Evolutionary conservation across 805 yeast species (phyloP).

Genomic region (Wickerhamomyces chaumierensis): DNA sequence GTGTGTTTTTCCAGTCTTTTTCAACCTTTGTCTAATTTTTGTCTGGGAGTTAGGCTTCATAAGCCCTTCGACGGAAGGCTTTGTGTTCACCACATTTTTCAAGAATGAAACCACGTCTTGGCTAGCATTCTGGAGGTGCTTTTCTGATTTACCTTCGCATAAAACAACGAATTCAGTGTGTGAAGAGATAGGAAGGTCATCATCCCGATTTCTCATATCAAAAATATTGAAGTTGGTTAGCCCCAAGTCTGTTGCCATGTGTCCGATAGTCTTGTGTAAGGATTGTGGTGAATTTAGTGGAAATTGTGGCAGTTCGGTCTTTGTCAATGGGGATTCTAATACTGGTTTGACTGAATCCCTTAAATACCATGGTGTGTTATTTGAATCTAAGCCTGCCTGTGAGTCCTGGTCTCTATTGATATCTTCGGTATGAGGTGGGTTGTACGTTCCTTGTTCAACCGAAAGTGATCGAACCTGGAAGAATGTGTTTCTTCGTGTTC

Average conservation of each 20-base stretch:
- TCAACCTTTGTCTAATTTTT: conserved; percentile 38
- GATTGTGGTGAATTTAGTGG: conserved; percentile 51
- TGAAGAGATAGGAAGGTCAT: conserved; percentile 27
- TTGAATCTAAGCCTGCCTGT: too few species aligned
- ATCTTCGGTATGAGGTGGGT: too few species aligned
- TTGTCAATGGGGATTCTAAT: conserved; percentile 23
- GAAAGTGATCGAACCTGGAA: too few species aligned
- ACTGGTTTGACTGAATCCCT: conserved; percentile 29
- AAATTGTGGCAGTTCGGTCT: conserved; percentile 37
- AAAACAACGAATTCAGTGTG: conserved; percentile 43
- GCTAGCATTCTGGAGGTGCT: conserved; percentile 66
- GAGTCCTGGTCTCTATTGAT: too few species aligned
- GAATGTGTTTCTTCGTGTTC: too few species aligned
- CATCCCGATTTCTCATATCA: conserved; percentile 39
- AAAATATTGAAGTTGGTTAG: conserved; percentile 49
- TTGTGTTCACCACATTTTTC: conserved; percentile 35
- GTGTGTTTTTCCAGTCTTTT: conserved; percentile 29
- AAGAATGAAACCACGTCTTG: conserved; percentile 43
- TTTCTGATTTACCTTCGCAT: conserved; percentile 65
- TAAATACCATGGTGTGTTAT: conserved; percentile 49
- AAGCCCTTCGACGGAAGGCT: conserved; percentile 63
- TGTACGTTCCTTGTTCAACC: too few species aligned
- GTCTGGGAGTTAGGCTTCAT: conserved; percentile 45
- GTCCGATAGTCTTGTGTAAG: conserved; percentile 31
- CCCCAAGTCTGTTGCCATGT: conserved; percentile 52